Percentiles rank a stretch among this genome's conserved stretches.
Conservation (phyloP, 805 yeast species). For the Yamadazyma kitorensis region DNA sequence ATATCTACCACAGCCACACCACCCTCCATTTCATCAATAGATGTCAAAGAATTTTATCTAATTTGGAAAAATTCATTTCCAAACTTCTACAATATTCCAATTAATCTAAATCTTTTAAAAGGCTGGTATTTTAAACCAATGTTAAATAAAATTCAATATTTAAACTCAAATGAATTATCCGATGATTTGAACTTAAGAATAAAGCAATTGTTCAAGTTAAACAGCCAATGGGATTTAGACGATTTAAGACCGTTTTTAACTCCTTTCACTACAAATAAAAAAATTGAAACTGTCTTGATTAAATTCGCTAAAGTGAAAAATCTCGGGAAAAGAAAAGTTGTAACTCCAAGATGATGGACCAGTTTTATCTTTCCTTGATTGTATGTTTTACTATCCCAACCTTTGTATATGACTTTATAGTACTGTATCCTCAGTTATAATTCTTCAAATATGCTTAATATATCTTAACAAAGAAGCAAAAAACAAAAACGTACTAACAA, state of each 20-base stretch:
- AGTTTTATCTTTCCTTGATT: slow-evolving; percentile 11
- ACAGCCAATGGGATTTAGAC: slow-evolving; percentile 36
- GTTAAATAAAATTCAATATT: slow-evolving; percentile 45
- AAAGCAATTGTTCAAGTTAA: slow-evolving; percentile 30
- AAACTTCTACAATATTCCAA: slow-evolving; percentile 55
- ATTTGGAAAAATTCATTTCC: slow-evolving; percentile 66
- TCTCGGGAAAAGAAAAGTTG: slow-evolving; percentile 29
- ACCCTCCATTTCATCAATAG: no score
- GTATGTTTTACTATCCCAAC: no score
- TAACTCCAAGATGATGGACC: slow-evolving; percentile 21
- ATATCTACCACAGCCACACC: no score
- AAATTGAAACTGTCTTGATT: slow-evolving; percentile 34
- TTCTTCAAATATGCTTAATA: no score
- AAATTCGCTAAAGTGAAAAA: slow-evolving; percentile 37
- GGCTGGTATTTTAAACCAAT: slow-evolving; percentile 35
- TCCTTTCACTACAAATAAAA: slow-evolving; percentile 29
- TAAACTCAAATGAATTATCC: slow-evolving; percentile 51
- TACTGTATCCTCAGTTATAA: no score
- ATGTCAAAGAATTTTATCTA: slow-evolving; percentile 54
- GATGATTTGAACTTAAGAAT: slow-evolving; percentile 20
- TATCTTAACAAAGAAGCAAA: no score
- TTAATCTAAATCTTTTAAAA: slow-evolving; percentile 50
- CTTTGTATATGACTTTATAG: no score
- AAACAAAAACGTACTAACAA: slow-evolving; percentile 7
- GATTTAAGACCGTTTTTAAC: slow-evolving; percentile 36